phyloP scores from a whole-genome alignment of 2,329 filamentous ascomycete genomes.

The Colletotrichum zoysiae region DNA sequence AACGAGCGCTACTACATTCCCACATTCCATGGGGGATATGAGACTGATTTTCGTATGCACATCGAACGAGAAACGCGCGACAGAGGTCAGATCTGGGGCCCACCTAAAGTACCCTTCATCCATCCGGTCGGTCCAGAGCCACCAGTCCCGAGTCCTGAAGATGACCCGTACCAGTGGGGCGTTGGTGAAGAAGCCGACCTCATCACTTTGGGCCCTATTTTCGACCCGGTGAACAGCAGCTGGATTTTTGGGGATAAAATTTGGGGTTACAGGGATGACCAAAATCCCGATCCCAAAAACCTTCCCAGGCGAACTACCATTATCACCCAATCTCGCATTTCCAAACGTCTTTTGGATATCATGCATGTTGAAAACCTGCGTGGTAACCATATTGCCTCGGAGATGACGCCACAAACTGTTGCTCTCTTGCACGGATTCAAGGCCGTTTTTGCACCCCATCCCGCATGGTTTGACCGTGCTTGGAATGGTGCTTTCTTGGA shows the following conservation, averaged over 20 bases:
- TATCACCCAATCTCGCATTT: slow-evolving; percentile 80
- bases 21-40: slow-evolving; percentile 74
- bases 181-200: slow-evolving; percentile 81
- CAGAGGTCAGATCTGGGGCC: slow-evolving; percentile 73
- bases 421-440: slow-evolving; percentile 85
- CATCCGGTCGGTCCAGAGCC: slow-evolving; percentile 73
- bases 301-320: slow-evolving; percentile 81
- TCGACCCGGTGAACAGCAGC: slow-evolving; percentile 77
- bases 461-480: slow-evolving; percentile 82
- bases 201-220: slow-evolving; percentile 81
- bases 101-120: slow-evolving; percentile 69
- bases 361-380: slow-evolving; percentile 83
- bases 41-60: slow-evolving; percentile 72
- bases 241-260: slow-evolving; percentile 79
- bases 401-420: slow-evolving; percentile 82
- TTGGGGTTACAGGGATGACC: slow-evolving; percentile 71
- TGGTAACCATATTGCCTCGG: slow-evolving; percentile 81
- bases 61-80: slow-evolving; percentile 67
- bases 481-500: slow-evolving; percentile 70
- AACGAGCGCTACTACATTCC: slow-evolving; percentile 81
- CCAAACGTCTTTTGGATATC: slow-evolving; percentile 76
- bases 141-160: slow-evolving; percentile 66
- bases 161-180: slow-evolving; percentile 80
- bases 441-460: slow-evolving; percentile 82
- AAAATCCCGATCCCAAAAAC: slow-evolving; percentile 62